Evolutionary conservation across 176 grass and related monocot genomes (phyloP).

Genomic region (Elymus sibiricus): DNA sequence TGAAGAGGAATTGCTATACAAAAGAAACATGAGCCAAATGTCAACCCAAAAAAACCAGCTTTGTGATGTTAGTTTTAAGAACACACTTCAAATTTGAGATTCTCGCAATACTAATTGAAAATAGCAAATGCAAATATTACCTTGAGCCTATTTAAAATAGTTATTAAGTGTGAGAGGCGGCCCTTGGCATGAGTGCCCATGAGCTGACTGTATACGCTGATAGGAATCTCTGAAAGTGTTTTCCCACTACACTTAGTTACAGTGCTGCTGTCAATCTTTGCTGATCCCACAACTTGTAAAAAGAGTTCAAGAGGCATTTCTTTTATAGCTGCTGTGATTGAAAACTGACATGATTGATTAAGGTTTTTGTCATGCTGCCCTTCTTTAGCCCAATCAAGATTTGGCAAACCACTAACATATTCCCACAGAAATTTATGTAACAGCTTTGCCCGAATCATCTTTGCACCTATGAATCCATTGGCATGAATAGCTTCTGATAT

Average conservation of each 20-base stretch:
- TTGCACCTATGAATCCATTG: constrained; percentile 83
- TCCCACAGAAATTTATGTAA: constrained; percentile 85
- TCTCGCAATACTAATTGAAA: constrained; percentile 9
- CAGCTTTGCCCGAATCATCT: constrained; percentile 83
- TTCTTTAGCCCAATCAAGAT: constrained; percentile 40
- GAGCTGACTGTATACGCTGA: constrained; percentile 56
- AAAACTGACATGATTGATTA: constrained; percentile 51
- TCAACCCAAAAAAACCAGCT: not conserved
- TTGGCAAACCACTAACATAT: constrained; percentile 55
- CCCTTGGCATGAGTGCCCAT: constrained; percentile 60
- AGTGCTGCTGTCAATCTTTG: constrained; percentile 86
- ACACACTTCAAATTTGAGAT: not conserved
- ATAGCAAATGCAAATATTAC: constrained; percentile 27
- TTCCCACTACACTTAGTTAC: constrained; percentile 16
- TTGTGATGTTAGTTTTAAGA: not conserved
- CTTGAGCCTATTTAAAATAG: constrained; percentile 82
- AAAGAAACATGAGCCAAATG: not conserved
- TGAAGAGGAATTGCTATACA: not conserved
- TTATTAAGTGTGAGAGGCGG: constrained; percentile 69
- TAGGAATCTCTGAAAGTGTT: constrained; percentile 71
- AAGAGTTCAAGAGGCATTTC: constrained; percentile 91
- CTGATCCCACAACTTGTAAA: constrained; percentile 88
- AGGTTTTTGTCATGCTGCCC: constrained; percentile 34
- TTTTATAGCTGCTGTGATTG: constrained; percentile 64
- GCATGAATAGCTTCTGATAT: constrained; percentile 66